Base-by-base conservation (phyloP, 495 filamentous ascomycete genomes). In the Monascus purpureus region DNA sequence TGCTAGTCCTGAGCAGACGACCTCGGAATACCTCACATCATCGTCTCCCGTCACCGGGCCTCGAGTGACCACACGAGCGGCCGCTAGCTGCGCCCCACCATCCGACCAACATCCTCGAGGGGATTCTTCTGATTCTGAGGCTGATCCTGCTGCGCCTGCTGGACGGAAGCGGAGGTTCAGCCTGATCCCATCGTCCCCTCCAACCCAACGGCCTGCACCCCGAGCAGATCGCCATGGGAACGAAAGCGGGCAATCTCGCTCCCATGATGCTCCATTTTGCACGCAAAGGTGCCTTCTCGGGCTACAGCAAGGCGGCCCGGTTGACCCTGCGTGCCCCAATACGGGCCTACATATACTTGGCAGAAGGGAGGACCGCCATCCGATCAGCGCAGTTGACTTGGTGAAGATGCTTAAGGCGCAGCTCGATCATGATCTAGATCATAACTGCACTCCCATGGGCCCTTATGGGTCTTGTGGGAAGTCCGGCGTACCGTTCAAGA, bases 281-380 rank as follows among this genome's bases (percentile, higher is more conserved):
- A 67, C 62, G 1, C 57, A 68, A 39, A 44, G 46, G 15, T 71
- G 55, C 38, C 50, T 71, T 17, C 46, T 57, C 6, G 59, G 62
- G 2, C 37, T 71, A 9, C 45, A 61, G 11, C 37, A 33, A 7
- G 45, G 54, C 0, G 35, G 28, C 13, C 6, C 25, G 3, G 43
- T 68, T n/a, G 65, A 71, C 33, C 14, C 36, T 8, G 3, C 4
- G 6, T 71, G 61, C 37, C 63, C 59, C 24, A 70, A 70, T 37
- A 39, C 61, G 1, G 19, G 35, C 3, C 35, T 46, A 8, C 55
- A 68, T 45, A 46, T 28, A 8, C 37, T 25, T 6, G 29, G 30
- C 14, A 3, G 28, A 28, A 27, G 42, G 14, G 25, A 19, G 11
- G 25, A 19, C 12, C 15, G 33, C 12, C 43, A 58, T 38, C 40